These are phyloP conservation scores for Lycium barbarum DNA, from an alignment of 257 asterid genomes.

Conservation along the genomic window DNA sequence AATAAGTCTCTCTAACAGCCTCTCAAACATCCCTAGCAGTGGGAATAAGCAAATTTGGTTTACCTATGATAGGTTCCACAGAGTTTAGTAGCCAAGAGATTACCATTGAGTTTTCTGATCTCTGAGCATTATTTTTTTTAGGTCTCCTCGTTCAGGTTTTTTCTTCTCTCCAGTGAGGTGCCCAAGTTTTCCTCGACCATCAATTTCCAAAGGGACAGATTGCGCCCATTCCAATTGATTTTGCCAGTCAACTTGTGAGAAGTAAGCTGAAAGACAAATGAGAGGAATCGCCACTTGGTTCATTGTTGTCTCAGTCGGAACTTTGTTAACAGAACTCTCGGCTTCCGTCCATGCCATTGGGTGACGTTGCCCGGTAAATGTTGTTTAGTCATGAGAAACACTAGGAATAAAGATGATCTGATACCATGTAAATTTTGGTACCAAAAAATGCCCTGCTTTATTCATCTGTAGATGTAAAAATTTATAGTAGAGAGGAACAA, in stretches of 20 bases:
- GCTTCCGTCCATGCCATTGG: too few species aligned
- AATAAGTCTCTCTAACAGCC: not conserved
- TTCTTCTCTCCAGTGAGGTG: not conserved
- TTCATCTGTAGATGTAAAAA: too few species aligned
- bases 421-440: too few species aligned
- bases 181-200: not conserved
- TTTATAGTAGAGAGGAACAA: too few species aligned
- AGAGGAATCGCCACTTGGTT: not conserved
- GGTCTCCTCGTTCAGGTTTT: not conserved
- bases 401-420: too few species aligned
- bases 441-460: too few species aligned
- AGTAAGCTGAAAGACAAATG: not conserved
- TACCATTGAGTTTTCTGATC: not conserved
- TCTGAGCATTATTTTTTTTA: not conserved
- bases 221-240: slow-evolving; percentile 20
- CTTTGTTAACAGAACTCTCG: too few species aligned
- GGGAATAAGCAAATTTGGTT: not conserved
- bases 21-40: slow-evolving; percentile 8
- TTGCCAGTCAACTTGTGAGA: slow-evolving; percentile 13
- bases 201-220: not conserved
- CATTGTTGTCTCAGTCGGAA: too few species aligned
- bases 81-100: slow-evolving; percentile 25
- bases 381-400: too few species aligned
- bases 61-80: not conserved
- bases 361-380: too few species aligned